Conservation (phyloP, 768 basidiomycete species). For the Termitomyces sp. region DNA sequence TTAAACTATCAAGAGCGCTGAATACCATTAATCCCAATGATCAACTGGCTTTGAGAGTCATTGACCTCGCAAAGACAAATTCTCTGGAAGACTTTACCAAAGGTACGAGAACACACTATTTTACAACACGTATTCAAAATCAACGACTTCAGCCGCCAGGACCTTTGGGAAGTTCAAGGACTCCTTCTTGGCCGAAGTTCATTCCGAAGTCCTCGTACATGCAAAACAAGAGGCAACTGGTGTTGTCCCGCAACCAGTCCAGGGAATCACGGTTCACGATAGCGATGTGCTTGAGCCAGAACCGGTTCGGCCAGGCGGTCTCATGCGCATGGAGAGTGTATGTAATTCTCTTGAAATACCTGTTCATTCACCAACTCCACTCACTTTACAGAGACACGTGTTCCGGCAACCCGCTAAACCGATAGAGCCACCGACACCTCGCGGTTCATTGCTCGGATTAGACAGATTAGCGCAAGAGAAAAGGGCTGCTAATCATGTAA, state of each 20-base stretch:
- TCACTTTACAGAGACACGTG: constrained; percentile 55
- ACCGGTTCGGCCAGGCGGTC: constrained; percentile 69
- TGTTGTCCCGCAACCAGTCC: constrained; percentile 50
- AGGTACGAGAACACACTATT: constrained; percentile 36
- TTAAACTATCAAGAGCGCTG: constrained; percentile 75
- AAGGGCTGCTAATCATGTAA: constrained; percentile 52
- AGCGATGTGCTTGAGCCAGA: constrained; percentile 85
- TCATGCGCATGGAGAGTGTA: constrained; percentile 64
- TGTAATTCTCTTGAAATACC: constrained; percentile 13
- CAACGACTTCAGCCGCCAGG: constrained; percentile 48
- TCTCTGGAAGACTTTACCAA: constrained; percentile 57
- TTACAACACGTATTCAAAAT: constrained; percentile 1
- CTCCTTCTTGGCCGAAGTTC: constrained; percentile 71
- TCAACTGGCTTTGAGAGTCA: constrained; percentile 70
- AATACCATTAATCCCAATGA: constrained; percentile 84
- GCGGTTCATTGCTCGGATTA: constrained; percentile 78
- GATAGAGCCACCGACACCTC: constrained; percentile 71
- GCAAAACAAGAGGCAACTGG: constrained; percentile 58
- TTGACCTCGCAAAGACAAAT: constrained; percentile 74
- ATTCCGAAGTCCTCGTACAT: constrained; percentile 74
- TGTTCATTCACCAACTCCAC: not conserved
- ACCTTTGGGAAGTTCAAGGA: constrained; percentile 86
- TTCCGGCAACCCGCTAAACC: constrained; percentile 75
- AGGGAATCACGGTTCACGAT: constrained; percentile 73
- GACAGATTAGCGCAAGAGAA: constrained; percentile 90